Conservation (phyloP, 495 filamentous ascomycete genomes). For the Cercophora samala region DNA sequence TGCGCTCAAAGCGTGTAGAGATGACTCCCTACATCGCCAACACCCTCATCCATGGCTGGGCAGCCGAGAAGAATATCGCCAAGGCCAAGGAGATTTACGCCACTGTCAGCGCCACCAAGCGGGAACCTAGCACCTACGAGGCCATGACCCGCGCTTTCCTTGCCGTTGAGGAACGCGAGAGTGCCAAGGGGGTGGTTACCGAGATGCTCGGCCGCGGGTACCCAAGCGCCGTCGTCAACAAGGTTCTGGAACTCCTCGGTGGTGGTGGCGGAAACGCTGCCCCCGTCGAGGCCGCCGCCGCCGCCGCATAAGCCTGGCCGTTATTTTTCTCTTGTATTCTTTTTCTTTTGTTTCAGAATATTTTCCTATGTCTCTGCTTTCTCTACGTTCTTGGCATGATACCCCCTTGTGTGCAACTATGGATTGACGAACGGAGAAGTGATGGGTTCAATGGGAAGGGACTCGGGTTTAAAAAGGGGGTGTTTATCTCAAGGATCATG, state of each 20-base stretch:
- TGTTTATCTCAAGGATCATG: slow-evolving; percentile 15
- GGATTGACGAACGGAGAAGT: neutral
- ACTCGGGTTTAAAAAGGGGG: slow-evolving; percentile 5
- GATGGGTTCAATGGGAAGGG: slow-evolving; percentile 2
- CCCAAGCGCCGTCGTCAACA: slow-evolving; percentile 83
- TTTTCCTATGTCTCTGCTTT: slow-evolving; percentile 10
- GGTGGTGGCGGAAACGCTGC: slow-evolving; percentile 51
- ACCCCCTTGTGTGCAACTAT: slow-evolving; percentile 22
- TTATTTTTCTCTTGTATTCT: neutral
- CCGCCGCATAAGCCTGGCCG: slow-evolving; percentile 14
- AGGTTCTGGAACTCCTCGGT: slow-evolving; percentile 85
- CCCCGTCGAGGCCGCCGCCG: slow-evolving; percentile 19
- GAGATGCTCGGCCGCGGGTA: slow-evolving; percentile 93
- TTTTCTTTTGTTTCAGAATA: slow-evolving; percentile 5
- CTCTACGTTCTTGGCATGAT: slow-evolving; percentile 23
- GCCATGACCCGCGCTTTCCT: slow-evolving; percentile 96
- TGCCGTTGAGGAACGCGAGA: slow-evolving; percentile 69
- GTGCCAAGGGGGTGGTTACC: slow-evolving; percentile 71
- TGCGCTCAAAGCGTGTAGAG: slow-evolving; percentile 67
- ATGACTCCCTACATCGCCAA: slow-evolving; percentile 98
- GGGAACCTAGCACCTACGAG: slow-evolving; percentile 98
- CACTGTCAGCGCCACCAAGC: slow-evolving; percentile 64
- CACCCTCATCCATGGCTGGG: slow-evolving; percentile 98
- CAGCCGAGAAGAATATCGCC: slow-evolving; percentile 71
- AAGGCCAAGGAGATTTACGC: slow-evolving; percentile 79